Percentiles rank a stretch among this genome's conserved stretches.
These are phyloP conservation scores for Aspergillus proliferans DNA, from an alignment of 2,329 filamentous ascomycete species.

Conservation along the genomic window DNA sequence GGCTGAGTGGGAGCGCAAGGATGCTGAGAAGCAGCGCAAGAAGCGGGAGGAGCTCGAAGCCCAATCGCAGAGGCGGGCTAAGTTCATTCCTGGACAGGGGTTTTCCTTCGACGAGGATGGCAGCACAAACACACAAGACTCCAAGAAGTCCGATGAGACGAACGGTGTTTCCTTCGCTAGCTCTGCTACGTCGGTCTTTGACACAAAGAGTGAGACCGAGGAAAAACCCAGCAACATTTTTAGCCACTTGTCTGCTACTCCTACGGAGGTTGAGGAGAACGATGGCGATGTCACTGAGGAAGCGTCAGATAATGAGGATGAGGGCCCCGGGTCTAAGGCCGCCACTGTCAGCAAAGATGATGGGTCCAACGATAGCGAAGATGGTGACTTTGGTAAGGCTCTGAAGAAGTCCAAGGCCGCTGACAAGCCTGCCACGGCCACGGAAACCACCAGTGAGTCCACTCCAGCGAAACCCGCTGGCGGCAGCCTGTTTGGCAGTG, in stretches of 20 bases:
- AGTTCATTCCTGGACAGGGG: slow-evolving; percentile 27
- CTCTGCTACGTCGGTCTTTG: slow-evolving; percentile 22
- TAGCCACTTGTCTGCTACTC: slow-evolving; percentile 28
- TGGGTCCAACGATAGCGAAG: slow-evolving; percentile 8
- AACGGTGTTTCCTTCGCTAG: slow-evolving; percentile 5
- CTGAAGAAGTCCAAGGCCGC: slow-evolving; percentile 17
- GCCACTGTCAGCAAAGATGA: slow-evolving; percentile 12
- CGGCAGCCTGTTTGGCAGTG: slow-evolving; percentile 32
- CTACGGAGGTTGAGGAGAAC: slow-evolving; percentile 20
- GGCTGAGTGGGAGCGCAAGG: slow-evolving; percentile 42
- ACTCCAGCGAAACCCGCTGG: slow-evolving; percentile 12
- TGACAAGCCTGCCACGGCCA: slow-evolving; percentile 5
- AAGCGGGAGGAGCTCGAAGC: slow-evolving; percentile 40
- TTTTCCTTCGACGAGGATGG: slow-evolving; percentile 26
- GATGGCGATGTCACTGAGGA: slow-evolving; percentile 24
- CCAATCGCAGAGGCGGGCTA: slow-evolving; percentile 25
- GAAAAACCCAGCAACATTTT: slow-evolving; percentile 32
- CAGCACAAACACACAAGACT: slow-evolving; percentile 11
- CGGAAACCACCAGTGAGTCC: slow-evolving; percentile 5
- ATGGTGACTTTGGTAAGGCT: slow-evolving; percentile 17
- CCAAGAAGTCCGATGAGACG: slow-evolving; percentile 13
- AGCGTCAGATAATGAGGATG: slow-evolving; percentile 16
- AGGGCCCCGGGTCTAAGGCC: slow-evolving; percentile 7
- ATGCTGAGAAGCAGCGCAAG: slow-evolving; percentile 41
- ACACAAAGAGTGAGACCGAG: slow-evolving; percentile 20